Base-by-base conservation (phyloP, 805 yeast species). In the Barnettozyma californica region DNA sequence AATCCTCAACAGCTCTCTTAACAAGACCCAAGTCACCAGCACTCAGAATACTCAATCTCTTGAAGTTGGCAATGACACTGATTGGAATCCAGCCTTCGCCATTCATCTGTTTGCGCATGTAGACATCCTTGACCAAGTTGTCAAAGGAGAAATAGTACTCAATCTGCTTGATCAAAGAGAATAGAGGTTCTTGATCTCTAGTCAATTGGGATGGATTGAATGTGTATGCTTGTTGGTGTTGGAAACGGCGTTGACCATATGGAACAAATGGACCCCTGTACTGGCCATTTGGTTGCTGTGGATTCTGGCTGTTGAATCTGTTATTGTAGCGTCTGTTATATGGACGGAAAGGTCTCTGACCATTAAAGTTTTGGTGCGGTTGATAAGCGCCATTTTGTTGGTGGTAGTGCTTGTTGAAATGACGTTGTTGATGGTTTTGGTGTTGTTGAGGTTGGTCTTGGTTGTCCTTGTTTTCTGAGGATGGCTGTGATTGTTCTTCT, bases 71-170 rank as follows among this genome's bases (percentile, higher is more conserved):
- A 54, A 89, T 74, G 48, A 80, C 74, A 6, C 66, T 61, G 49
- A 89, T 66, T 31, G 83, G 80, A 47, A 90, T 75, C 74, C 83
- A 83, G 23, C 97, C 97, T 50, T 80, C 74, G 42, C 76, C 59
- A 66, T 83, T 79, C 95, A 92, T 87, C 60, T 86, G 87, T 55
- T 80, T 77, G 67, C 96, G 81, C 68, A 94, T 74, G 64, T 70
- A 92, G 45, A 83, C 71, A 69, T 94, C 99, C 68, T 89, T 87
- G 58, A 84, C 73, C 68, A 94, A 75, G 68, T 94, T 94, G 59
- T 89, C 96, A 44, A 83, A 74, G 27, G 95, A 84, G 70, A 94
- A 87, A 68, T 94, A 94, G 73, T 94, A 94, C 63, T 88, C 94
- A 45, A 92, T 72, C 73, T 91, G 98, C 52, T 55, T 61, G n/a